Evolutionary conservation across 192 early-diverging fungal genomes (phyloP), one percentile per base, ranked within the genome.

Genomic region (Coemansia umbellata): DNA sequence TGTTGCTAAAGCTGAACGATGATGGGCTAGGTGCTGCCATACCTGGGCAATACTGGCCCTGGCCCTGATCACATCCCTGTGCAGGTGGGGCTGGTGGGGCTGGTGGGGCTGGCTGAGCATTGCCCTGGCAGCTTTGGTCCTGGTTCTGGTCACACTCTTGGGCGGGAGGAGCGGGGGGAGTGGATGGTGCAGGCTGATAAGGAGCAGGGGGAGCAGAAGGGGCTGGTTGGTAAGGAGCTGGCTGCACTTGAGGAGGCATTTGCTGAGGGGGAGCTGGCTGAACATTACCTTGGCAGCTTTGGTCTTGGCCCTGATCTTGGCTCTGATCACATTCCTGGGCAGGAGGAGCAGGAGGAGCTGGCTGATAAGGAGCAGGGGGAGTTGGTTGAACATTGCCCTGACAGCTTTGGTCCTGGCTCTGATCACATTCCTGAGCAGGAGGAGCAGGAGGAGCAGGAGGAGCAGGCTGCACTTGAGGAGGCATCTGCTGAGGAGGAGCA

Each of bases 1-100:
- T 32, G 47, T 23, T 55, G 50, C 31, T 48, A 31, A 56, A 57
- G 50, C 18, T 61, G 48, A 55, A 28, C 24, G 55, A 37, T 14
- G 55, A 30, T 5, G 14, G 9, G 11, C 30, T 3, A 1, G 44
- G 51, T n/a, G 48, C 41, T n/a, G n/a, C n/a, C n/a, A n/a, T n/a
- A n/a, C 24, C 41, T 42, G 53, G 26, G 22, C 43, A 36, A 19
- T 13, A 32, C 4, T 33, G 53, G 24, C 9, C 53, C 5, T 54
- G 37, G 24, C 15, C 39, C 40, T 54, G 41, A 31, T 33, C 31
- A 11, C 49, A 42, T 14, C 8, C 49, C 8, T n/a, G 49, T 2
- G 31, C 23, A 4, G 49, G 49, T 8, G 23, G 49, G 1, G 31
- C 24, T 5, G 53, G n/a, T n/a, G n/a, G n/a, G n/a, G n/a, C n/a